Conservation (phyloP, 1,139 yeast genomes). For the Zhuliangozyma blackwelliae region DNA sequence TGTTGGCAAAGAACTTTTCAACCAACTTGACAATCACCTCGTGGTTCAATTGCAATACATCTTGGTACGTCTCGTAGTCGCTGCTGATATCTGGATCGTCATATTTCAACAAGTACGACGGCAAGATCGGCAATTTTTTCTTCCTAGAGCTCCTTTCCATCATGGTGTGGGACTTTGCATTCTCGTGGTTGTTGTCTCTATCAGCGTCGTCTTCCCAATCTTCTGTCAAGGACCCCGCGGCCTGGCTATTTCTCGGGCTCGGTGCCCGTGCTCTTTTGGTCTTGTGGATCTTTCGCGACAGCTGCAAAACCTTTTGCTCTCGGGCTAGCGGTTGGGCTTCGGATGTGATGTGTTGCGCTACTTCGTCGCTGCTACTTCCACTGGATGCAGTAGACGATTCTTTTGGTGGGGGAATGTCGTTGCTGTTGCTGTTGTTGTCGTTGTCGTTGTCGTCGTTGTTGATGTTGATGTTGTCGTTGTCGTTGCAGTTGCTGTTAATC, state of each 20-base stretch:
- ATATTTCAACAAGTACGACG: slow-evolving; percentile 17
- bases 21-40: slow-evolving; percentile 25
- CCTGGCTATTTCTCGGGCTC: too few species aligned
- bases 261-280: neutral
- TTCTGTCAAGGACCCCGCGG: neutral
- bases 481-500: too few species aligned
- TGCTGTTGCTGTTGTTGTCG: too few species aligned
- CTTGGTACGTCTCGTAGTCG: slow-evolving; percentile 18
- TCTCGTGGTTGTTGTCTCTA: slow-evolving; percentile 5
- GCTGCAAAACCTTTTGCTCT: slow-evolving; percentile 1
- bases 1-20: slow-evolving; percentile 28
- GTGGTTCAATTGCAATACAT: slow-evolving; percentile 19
- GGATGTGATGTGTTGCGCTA: slow-evolving; percentile 1
- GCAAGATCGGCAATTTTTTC: slow-evolving; percentile 22
- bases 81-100: slow-evolving; percentile 20
- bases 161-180: slow-evolving; percentile 7
- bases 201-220: slow-evolving; percentile 11
- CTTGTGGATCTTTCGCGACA: slow-evolving; percentile 4
- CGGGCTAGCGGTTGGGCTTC: slow-evolving; percentile 4
- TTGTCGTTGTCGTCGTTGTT: too few species aligned
- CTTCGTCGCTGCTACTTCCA: slow-evolving; percentile 7
- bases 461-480: too few species aligned
- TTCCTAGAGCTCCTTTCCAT: slow-evolving; percentile 24
- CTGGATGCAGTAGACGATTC: slow-evolving; percentile 6
- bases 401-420: slow-evolving; percentile 1